phyloP scores from a whole-genome alignment of 768 basidiomycete genomes.

The Cytidiella melzeri region DNA sequence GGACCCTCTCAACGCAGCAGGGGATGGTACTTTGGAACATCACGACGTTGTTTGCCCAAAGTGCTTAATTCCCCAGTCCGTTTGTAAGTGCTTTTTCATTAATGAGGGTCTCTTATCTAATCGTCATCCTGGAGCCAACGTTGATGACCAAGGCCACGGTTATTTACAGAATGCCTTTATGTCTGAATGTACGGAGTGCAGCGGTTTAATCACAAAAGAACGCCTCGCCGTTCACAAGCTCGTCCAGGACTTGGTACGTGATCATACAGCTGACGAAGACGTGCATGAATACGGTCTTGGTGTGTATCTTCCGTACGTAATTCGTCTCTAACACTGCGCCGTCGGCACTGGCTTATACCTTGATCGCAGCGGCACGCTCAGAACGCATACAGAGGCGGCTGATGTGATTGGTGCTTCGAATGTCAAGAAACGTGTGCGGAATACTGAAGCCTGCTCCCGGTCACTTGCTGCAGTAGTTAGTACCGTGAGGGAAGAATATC shows the following conservation, averaged over 20 bases:
- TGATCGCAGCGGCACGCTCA: too few relatives aligned
- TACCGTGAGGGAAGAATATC: not conserved
- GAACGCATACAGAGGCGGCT: not conserved
- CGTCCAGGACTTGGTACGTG: slow-evolving; percentile 30
- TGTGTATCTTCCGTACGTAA: slow-evolving; percentile 9
- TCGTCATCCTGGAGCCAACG: slow-evolving; percentile 36
- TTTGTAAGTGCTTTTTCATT: slow-evolving; percentile 13
- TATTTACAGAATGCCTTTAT: slow-evolving; percentile 41
- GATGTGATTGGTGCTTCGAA: not conserved
- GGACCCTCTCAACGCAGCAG: slow-evolving; percentile 19
- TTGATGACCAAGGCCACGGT: slow-evolving; percentile 36
- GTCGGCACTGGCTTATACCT: not conserved
- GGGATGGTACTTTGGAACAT: slow-evolving; percentile 10
- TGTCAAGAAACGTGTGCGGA: not conserved
- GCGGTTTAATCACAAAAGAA: slow-evolving; percentile 34
- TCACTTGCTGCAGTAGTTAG: too few relatives aligned
- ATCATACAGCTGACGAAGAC: slow-evolving; percentile 9
- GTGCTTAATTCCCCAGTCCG: slow-evolving; percentile 22
- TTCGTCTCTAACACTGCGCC: not conserved
- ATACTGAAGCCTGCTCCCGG: not conserved
- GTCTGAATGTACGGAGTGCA: slow-evolving; percentile 32
- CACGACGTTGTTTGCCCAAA: slow-evolving; percentile 31
- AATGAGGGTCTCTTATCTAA: slow-evolving; percentile 26
- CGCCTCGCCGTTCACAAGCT: slow-evolving; percentile 38
- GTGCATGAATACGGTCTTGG: not conserved